phyloP scores from a whole-genome alignment of 495 filamentous ascomycete genomes.

The Penicillium turbatum region DNA sequence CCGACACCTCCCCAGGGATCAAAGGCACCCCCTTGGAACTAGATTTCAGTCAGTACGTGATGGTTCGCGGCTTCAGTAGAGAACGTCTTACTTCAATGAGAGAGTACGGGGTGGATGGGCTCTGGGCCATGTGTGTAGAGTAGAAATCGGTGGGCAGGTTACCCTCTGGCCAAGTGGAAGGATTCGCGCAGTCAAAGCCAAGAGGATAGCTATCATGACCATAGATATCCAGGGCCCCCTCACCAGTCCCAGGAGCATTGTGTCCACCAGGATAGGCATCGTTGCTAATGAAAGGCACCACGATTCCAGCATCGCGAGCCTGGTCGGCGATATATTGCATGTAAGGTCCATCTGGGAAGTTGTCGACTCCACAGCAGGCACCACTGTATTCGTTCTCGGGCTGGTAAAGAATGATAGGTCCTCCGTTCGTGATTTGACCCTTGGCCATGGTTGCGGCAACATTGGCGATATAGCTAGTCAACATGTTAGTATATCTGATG shows the following conservation, averaged over 20 bases:
- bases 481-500: neutral
- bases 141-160: conserved; percentile 45
- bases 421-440: conserved; percentile 74
- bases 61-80: neutral
- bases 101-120: conserved; percentile 63
- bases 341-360: conserved; percentile 57
- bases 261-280: conserved; percentile 58
- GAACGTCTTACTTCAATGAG: conserved; percentile 51
- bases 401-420: conserved; percentile 72
- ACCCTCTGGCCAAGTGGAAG: conserved; percentile 46
- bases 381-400: conserved; percentile 73
- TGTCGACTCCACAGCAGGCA: conserved; percentile 32
- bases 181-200: conserved; percentile 56
- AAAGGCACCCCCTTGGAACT: conserved; percentile 73
- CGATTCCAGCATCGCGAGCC: conserved; percentile 61
- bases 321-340: conserved; percentile 68
- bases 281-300: conserved; percentile 73
- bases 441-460: conserved; percentile 63
- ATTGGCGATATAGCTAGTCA: conserved; percentile 32
- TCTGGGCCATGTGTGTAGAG: conserved; percentile 50
- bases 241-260: conserved; percentile 61
- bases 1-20: conserved; percentile 72
- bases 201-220: conserved; percentile 72
- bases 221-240: conserved; percentile 70
- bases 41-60: conserved; percentile 7